These are phyloP conservation scores for Naganishia sp. DNA, from an alignment of 1,284 basidiomycete genomes.

Conservation along the genomic window DNA sequence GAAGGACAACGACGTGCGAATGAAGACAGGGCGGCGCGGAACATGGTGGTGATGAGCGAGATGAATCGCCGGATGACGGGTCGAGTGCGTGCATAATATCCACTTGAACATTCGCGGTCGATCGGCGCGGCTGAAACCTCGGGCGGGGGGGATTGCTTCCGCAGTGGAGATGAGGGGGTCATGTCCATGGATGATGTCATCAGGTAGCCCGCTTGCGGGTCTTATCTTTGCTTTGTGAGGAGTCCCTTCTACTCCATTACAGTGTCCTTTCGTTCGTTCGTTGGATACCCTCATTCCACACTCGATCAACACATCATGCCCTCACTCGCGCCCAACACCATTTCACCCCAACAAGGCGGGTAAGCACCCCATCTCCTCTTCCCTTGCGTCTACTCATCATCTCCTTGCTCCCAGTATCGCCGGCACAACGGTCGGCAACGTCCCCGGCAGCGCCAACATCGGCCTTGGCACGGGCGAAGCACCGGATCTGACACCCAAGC, in stretches of 20 bases:
- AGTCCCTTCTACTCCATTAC: background rate
- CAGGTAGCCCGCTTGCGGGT: background rate
- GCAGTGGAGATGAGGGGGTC: background rate
- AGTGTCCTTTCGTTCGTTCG: background rate
- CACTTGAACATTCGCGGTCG: slow-evolving; percentile 2
- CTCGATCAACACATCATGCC: background rate
- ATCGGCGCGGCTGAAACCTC: background rate
- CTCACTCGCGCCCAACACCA: slow-evolving; percentile 13
- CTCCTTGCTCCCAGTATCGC: background rate
- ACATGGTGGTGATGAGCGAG: background rate
- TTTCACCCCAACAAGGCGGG: slow-evolving; percentile 24
- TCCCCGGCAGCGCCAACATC: slow-evolving; percentile 22
- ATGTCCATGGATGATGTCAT: slow-evolving; percentile 3
- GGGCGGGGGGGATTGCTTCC: slow-evolving; percentile 2
- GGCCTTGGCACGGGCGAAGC: background rate
- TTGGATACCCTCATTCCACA: background rate
- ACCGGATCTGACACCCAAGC: background rate
- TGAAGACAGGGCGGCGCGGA: slow-evolving; percentile 4
- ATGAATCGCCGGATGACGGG: background rate
- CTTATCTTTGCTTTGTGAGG: background rate
- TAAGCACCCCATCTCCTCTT: background rate
- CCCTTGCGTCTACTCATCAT: background rate
- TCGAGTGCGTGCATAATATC: background rate
- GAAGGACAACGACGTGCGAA: background rate
- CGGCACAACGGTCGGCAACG: slow-evolving; percentile 25